phyloP scores from a whole-genome alignment of 495 filamentous ascomycete species.

The Neurospora sublineolata region DNA sequence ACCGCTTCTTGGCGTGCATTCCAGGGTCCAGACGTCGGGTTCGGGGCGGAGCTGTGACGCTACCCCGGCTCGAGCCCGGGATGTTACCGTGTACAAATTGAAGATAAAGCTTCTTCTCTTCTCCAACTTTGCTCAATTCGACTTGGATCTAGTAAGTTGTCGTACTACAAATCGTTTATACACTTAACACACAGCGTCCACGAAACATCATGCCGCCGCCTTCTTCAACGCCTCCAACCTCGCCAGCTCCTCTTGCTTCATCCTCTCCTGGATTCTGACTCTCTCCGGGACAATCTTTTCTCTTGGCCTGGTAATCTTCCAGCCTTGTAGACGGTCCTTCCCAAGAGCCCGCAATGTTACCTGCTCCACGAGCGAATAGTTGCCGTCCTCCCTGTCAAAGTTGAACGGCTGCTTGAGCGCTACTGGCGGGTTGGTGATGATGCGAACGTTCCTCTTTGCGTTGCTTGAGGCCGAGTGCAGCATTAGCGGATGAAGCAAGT shows the following conservation, averaged over 20 bases:
- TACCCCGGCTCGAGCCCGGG: background rate
- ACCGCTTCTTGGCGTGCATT: background rate
- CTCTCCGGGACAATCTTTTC: slow-evolving; percentile 33
- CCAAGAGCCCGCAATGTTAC: slow-evolving; percentile 53
- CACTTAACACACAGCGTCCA: background rate
- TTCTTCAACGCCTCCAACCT: slow-evolving; percentile 23
- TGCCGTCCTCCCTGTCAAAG: slow-evolving; percentile 47
- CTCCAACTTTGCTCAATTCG: background rate
- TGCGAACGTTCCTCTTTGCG: slow-evolving; percentile 43
- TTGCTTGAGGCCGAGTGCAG: slow-evolving; percentile 55
- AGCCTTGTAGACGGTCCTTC: slow-evolving; percentile 44
- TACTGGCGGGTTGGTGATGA: slow-evolving; percentile 66
- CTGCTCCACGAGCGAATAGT: slow-evolving; percentile 58
- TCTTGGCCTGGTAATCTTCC: slow-evolving; percentile 47
- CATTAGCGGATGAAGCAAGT: slow-evolving; percentile 64
- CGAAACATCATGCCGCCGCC: background rate
- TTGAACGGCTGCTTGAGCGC: slow-evolving; percentile 50
- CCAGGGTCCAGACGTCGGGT: background rate
- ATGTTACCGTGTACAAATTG: background rate
- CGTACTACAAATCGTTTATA: background rate
- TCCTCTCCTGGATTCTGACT: slow-evolving; percentile 33
- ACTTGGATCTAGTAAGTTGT: background rate
- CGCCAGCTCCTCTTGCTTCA: slow-evolving; percentile 36
- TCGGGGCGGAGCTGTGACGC: background rate
- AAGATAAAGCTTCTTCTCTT: background rate